These are phyloP conservation scores for Mortierella sp. DNA, from an alignment of 371 early-diverging fungal genomes.

Conservation along the genomic window DNA sequence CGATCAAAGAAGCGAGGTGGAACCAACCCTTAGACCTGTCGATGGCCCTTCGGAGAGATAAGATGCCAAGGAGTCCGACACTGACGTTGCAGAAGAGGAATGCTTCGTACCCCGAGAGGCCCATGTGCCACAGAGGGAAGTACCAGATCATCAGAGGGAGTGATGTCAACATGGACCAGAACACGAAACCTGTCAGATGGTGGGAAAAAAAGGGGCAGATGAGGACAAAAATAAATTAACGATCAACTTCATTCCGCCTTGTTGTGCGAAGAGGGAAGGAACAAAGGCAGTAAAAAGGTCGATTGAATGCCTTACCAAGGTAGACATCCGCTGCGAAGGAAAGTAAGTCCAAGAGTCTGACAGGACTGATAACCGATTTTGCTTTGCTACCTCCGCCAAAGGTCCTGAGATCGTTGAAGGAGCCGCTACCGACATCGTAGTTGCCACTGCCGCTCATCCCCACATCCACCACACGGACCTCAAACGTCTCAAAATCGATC, in stretches of 20 bases:
- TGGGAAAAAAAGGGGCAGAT: background rate
- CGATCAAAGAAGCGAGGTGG: conserved; percentile 70
- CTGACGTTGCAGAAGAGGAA: conserved; percentile 75
- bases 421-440: background rate
- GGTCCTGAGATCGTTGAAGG: conserved; percentile 20
- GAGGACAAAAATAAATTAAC: background rate
- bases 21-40: conserved; percentile 68
- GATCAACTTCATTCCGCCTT: background rate
- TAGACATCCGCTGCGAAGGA: conserved; percentile 67
- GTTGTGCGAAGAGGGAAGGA: background rate
- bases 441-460: conserved; percentile 17
- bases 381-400: conserved; percentile 20
- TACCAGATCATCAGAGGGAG: conserved; percentile 85
- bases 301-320: conserved; percentile 56
- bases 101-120: conserved; percentile 84
- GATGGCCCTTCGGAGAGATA: conserved; percentile 65
- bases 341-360: conserved; percentile 20
- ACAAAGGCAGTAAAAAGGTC: no score
- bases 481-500: conserved; percentile 76
- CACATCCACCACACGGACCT: conserved; percentile 65
- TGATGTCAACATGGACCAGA: conserved; percentile 86
- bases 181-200: conserved; percentile 71
- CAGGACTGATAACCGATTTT: conserved; percentile 5
- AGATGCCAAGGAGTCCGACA: conserved; percentile 73
- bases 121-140: conserved; percentile 91